Percentiles rank a stretch among this genome's conserved stretches.
Conservation (phyloP, 2,329 filamentous ascomycete species). For the Penicillium sp. region DNA sequence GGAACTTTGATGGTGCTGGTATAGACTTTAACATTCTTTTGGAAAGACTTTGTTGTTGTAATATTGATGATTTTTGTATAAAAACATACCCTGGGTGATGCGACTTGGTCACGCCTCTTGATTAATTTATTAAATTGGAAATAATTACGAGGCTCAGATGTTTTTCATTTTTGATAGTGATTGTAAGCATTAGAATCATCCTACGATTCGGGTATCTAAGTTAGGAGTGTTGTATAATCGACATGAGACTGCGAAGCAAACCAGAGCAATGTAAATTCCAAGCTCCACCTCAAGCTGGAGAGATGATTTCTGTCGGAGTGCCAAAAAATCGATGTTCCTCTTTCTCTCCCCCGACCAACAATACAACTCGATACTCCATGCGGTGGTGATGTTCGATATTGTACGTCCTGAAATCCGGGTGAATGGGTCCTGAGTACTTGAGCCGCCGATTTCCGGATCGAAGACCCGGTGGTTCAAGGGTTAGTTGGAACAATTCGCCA, state of each 20-base stretch:
- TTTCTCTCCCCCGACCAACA: conserved; percentile 20
- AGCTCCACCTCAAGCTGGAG: not conserved
- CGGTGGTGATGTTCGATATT: conserved; percentile 18
- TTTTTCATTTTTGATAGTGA: no score
- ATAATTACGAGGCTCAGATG: not conserved
- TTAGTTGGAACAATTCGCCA: conserved; percentile 19
- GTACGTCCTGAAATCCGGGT: conserved; percentile 24
- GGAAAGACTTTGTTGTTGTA: not conserved
- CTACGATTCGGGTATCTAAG: no score
- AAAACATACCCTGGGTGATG: not conserved
- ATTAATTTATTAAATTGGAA: conserved; percentile 1
- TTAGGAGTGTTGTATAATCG: no score
- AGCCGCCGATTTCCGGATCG: conserved; percentile 1
- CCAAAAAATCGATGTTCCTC: not conserved
- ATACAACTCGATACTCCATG: conserved; percentile 11
- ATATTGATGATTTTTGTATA: not conserved
- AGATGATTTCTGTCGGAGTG: not conserved
- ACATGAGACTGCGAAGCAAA: no score
- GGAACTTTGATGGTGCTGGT: not conserved
- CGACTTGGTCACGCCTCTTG: not conserved
- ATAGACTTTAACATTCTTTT: not conserved
- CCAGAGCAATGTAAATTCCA: not conserved
- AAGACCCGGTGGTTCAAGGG: conserved; percentile 13
- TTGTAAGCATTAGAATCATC: no score
- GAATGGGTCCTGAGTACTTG: not conserved